Evolutionary conservation across 768 basidiomycete genomes (phyloP), one percentile per base, ranked within the genome.

Genomic region (Tephrocybe sp.): DNA sequence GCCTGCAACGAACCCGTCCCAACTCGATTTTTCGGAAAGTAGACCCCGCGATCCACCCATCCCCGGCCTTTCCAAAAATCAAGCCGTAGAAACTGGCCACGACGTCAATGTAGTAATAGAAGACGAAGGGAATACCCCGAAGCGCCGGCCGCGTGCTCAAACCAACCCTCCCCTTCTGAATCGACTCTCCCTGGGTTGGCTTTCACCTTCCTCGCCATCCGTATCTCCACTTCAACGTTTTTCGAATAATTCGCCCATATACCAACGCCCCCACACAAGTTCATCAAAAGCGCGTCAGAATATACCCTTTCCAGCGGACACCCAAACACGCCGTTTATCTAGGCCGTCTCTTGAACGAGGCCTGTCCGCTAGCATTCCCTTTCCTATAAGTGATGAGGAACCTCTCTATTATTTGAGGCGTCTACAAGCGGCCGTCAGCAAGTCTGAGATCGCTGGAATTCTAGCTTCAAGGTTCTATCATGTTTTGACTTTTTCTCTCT

Each of bases 381-480:
- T 73, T 58, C 84, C 86, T 2, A 68, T 66, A 29, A 55, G 63
- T 15, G 69, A 75, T 30, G 80, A 77, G 27, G 92, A 95, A 66
- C 78, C 83, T 19, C 82, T 88, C 1, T 83, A 83, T 2, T 97
- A 90, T 68, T 65, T 97, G 24, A 61, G 68, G 11, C 75, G 91
- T 51, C 67, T 98, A 34, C 67, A 75, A 33, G 67, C 77, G 15
- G 76, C 78, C 27, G 82, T 92, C 9, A 82, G 76, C 56, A 87
- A 89, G 62, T 78, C 83, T 1, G 94, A 97, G 59, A 72, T 97
- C 33, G 87, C 88, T 0, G 77, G 78, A 18, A 78, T 92, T 12
- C 67, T 97, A 21, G 93, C 94, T 25, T 82, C 88, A 13, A 89
- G 82, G 94, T 94, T n/a, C n/a, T n/a, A 66, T 5, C 27, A 57